phyloP scores from a whole-genome alignment of 192 early-diverging fungal genomes.

The Diversispora eburnea region DNA sequence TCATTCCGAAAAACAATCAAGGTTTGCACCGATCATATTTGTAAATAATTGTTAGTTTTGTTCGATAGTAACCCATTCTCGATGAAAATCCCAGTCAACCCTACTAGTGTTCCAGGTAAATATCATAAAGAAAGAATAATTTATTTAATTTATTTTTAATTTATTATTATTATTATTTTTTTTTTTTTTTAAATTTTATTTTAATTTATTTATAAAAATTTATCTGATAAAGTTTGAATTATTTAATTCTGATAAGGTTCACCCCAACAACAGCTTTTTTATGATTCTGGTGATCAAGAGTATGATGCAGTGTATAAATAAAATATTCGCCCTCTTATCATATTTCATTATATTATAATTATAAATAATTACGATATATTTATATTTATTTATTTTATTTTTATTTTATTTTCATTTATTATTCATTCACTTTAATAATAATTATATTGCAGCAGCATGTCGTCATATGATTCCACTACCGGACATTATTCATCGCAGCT shows the following conservation, averaged over 20 bases:
- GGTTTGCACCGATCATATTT: conserved; percentile 2
- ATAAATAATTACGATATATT: background rate
- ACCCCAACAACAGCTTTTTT: conserved; percentile 1
- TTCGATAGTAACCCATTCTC: background rate
- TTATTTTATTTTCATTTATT: background rate
- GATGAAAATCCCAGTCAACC: conserved; percentile 6
- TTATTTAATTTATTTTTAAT: background rate
- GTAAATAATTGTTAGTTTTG: too few relatives aligned
- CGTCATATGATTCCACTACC: background rate
- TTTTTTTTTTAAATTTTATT: background rate
- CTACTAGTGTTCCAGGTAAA: conserved; percentile 8
- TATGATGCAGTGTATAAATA: conserved; percentile 10
- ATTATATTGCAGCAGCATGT: background rate
- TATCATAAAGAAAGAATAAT: too few relatives aligned
- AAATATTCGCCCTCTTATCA: background rate
- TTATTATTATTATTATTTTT: background rate
- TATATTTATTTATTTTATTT: background rate
- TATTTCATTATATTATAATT: background rate
- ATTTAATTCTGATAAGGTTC: conserved; percentile 1
- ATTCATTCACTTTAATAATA: background rate
- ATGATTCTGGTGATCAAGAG: conserved; percentile 21
- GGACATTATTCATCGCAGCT: conserved; percentile 13
- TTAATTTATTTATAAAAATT: background rate
- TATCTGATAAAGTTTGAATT: background rate
- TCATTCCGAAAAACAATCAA: conserved; percentile 51